A percentile compares a stretch with the other conserved stretches of the same genome.
Evolutionary conservation across 805 yeast species (phyloP).

Genomic region (Saturnispora quitensis): DNA sequence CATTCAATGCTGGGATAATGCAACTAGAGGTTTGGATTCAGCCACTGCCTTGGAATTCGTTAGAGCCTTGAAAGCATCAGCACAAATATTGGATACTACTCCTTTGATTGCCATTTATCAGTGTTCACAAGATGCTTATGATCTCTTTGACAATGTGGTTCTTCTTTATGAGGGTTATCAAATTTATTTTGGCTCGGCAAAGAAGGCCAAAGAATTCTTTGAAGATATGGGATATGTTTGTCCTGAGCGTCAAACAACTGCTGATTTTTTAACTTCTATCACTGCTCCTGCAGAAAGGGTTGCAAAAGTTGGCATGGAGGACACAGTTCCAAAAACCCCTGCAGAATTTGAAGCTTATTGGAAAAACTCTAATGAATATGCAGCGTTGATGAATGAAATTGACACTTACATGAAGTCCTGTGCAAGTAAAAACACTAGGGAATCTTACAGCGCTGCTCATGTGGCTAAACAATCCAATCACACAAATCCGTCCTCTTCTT

Average conservation of each 20-base stretch:
- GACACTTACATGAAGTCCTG: conserved; percentile 21
- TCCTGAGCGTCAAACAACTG: conserved; percentile 39
- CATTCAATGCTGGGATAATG: conserved; percentile 56
- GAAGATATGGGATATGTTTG: conserved; percentile 37
- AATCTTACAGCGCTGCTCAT: conserved; percentile 14
- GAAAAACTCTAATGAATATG: conserved; percentile 29
- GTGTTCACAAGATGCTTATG: conserved; percentile 36
- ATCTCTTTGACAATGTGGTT: conserved; percentile 35
- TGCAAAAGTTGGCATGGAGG: conserved; percentile 28
- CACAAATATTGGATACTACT: conserved; percentile 38
- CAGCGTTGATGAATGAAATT: conserved; percentile 27
- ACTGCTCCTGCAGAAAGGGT: conserved; percentile 27
- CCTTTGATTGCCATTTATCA: conserved; percentile 44
- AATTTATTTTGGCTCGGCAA: conserved; percentile 32
- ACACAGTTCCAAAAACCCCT: conserved; percentile 31
- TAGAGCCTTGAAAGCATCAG: conserved; percentile 47
- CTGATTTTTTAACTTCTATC: conserved; percentile 35
- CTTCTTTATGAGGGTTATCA: conserved; percentile 37
- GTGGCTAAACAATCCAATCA: conserved; percentile 42
- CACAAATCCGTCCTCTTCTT: conserved; percentile 39
- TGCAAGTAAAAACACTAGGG: conserved; percentile 6
- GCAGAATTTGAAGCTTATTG: conserved; percentile 34
- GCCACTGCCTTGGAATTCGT: conserved; percentile 62
- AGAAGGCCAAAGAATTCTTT: conserved; percentile 31
- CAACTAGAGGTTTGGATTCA: conserved; percentile 64